A percentile compares a stretch with the other conserved stretches of the same genome.
phyloP scores from a whole-genome alignment of 106 monocot species.

The Agapanthus africanus region DNA sequence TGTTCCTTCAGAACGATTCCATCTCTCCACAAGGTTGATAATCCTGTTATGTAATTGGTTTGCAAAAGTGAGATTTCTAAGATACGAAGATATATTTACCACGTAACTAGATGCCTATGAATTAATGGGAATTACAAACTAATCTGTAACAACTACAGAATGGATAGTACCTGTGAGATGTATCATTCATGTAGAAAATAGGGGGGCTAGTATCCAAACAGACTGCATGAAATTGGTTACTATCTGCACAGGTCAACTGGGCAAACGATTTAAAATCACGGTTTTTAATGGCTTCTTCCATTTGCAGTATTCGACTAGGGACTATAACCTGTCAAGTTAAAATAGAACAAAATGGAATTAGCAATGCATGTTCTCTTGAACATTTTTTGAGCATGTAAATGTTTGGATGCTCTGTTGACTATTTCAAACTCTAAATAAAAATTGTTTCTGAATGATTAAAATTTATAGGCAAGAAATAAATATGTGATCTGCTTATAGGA shows the following conservation, averaged over 20 bases:
- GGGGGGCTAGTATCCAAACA: slow-evolving; percentile 94
- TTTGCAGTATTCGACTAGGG: slow-evolving; percentile 63
- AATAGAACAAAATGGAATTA: too few species aligned
- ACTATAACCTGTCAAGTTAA: slow-evolving; percentile 43
- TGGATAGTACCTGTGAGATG: slow-evolving; percentile 69
- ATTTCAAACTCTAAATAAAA: too few species aligned
- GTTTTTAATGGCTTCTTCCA: slow-evolving; percentile 80
- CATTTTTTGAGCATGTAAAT: too few species aligned
- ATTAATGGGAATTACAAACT: neutral
- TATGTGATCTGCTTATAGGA: neutral
- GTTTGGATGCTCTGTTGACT: too few species aligned
- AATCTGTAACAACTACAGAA: neutral
- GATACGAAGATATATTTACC: neutral
- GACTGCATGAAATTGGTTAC: slow-evolving; percentile 95
- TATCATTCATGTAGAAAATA: slow-evolving; percentile 98
- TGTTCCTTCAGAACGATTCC: slow-evolving; percentile 75
- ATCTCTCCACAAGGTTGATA: slow-evolving; percentile 75
- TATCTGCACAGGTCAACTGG: slow-evolving; percentile 77
- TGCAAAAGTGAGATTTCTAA: slow-evolving; percentile 4
- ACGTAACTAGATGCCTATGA: neutral
- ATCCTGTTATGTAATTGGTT: slow-evolving; percentile 42
- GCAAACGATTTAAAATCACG: slow-evolving; percentile 80
- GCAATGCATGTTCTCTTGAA: too few species aligned
- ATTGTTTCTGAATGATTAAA: too few species aligned
- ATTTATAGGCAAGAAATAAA: neutral